Percentiles rank a stretch among this genome's conserved stretches.
Evolutionary conservation across 2,329 filamentous ascomycete genomes (phyloP).

Genomic region (Fusarium tanahbumbuense): DNA sequence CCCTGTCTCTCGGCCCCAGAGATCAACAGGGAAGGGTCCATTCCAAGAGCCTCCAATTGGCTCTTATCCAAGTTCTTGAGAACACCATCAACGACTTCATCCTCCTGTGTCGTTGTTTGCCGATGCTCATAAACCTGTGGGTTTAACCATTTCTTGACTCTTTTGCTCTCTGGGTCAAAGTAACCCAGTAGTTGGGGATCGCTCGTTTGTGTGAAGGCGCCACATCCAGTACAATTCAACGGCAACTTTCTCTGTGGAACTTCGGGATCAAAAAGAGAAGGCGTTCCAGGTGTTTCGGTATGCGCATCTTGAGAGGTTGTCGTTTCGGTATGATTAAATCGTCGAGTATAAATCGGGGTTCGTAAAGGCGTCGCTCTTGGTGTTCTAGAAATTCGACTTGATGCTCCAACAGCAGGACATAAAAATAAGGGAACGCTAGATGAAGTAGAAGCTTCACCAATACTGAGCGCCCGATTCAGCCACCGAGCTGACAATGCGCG

Average conservation of each 20-base stretch:
- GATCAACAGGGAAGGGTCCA: conserved; percentile 57
- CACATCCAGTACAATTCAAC: conserved; percentile 71
- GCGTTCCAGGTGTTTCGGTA: neutral
- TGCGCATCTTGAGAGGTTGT: conserved; percentile 15
- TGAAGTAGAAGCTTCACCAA: conserved; percentile 52
- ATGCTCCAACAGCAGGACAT: conserved; percentile 57
- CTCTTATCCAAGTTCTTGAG: conserved; percentile 57
- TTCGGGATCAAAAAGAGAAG: neutral
- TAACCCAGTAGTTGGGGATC: conserved; percentile 66
- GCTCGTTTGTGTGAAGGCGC: conserved; percentile 70
- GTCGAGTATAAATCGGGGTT: conserved; percentile 35
- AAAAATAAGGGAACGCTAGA: conserved; percentile 61
- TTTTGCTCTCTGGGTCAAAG: conserved; percentile 64
- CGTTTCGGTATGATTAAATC: conserved; percentile 47
- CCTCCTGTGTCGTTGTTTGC: conserved; percentile 50
- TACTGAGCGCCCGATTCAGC: conserved; percentile 57
- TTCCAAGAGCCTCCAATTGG: conserved; percentile 58
- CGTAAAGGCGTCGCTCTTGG: conserved; percentile 19
- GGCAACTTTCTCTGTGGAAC: conserved; percentile 56
- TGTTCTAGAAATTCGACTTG: conserved; percentile 26
- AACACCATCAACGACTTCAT: conserved; percentile 60
- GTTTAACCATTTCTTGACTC: conserved; percentile 61
- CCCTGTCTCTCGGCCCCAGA: conserved; percentile 44
- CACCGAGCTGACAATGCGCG: conserved; percentile 57
- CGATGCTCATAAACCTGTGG: conserved; percentile 33